Percentiles rank a stretch among this genome's conserved stretches.
phyloP scores from a whole-genome alignment of 2,329 filamentous ascomycete species.

The Diaporthe sp. region DNA sequence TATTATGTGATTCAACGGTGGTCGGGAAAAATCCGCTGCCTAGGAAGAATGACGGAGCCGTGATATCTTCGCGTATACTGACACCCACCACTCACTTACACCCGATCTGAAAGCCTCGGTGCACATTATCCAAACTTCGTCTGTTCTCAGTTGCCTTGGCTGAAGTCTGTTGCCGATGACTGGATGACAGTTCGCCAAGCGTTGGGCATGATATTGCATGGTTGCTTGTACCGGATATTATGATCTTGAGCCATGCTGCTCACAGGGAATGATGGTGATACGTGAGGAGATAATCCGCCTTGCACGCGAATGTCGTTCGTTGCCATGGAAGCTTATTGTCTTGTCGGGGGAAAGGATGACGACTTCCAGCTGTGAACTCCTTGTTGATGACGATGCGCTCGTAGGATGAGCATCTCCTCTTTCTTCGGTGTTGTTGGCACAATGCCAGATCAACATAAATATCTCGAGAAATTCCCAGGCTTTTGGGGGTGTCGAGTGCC shows the following conservation, averaged over 20 bases:
- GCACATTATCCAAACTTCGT: background rate
- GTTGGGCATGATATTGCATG: background rate
- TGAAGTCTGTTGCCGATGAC: background rate
- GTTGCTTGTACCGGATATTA: background rate
- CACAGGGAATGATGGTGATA: background rate
- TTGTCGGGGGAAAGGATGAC: background rate
- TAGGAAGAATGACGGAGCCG: background rate
- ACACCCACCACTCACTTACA: background rate
- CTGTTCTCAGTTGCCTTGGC: background rate
- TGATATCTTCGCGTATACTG: background rate
- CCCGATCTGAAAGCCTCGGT: too few species aligned
- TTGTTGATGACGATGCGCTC: background rate
- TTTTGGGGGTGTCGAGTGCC: background rate
- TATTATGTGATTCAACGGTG: background rate
- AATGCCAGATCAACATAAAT: background rate
- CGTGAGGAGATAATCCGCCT: too few species aligned
- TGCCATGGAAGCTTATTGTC: background rate
- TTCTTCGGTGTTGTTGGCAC: background rate
- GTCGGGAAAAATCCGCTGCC: background rate
- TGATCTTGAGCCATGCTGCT: background rate
- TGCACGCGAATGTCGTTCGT: background rate
- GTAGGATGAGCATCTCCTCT: background rate
- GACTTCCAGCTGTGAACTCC: background rate
- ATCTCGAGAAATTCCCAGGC: background rate
- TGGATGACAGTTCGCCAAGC: conserved; percentile 2